These are phyloP conservation scores for Aschersonia sp. DNA, from an alignment of 2,329 filamentous ascomycete genomes.

Conservation along the genomic window DNA sequence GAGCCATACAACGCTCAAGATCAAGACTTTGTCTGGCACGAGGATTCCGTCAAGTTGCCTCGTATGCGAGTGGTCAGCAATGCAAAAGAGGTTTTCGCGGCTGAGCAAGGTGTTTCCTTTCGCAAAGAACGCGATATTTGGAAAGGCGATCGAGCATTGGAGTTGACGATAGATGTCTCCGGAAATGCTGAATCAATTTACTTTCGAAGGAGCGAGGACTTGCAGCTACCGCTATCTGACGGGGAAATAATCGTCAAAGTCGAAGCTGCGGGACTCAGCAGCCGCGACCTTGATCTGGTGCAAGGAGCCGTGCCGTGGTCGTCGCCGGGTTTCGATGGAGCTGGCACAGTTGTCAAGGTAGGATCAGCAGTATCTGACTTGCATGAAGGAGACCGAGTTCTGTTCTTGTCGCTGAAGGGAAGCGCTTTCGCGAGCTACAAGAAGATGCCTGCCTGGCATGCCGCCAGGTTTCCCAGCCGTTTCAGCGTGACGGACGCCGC, in stretches of 20 bases:
- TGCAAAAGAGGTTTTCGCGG: conserved; percentile 4
- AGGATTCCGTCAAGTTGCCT: conserved; percentile 5
- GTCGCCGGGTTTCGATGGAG: conserved; percentile 10
- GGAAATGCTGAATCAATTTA: conserved; percentile 12
- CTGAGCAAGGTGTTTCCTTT: conserved; percentile 6
- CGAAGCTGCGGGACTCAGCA: conserved; percentile 9
- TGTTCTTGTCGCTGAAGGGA: conserved; percentile 5
- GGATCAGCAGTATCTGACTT: conserved; percentile 7
- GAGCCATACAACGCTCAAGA: conserved; percentile 1
- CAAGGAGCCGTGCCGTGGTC: conserved; percentile 11
- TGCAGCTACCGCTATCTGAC: conserved; percentile 3
- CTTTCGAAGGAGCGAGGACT: conserved; percentile 7
- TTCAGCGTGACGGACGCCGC: conserved; percentile 14
- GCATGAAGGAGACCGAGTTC: conserved; percentile 8
- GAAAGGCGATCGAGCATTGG: conserved; percentile 7
- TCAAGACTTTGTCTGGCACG: conserved; percentile 6
- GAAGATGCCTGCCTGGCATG: conserved; percentile 6
- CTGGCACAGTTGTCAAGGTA: conserved; percentile 9
- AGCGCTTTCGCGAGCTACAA: conserved; percentile 8
- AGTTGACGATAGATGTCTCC: conserved; percentile 11
- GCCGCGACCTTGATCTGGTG: conserved; percentile 9
- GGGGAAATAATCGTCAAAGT: conserved; percentile 9
- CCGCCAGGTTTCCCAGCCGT: conserved; percentile 2
- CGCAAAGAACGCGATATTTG: conserved; percentile 10
- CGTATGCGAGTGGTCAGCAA: conserved; percentile 2